phyloP scores from a whole-genome alignment of 768 basidiomycete species.

The Naematelia aurantialba region DNA sequence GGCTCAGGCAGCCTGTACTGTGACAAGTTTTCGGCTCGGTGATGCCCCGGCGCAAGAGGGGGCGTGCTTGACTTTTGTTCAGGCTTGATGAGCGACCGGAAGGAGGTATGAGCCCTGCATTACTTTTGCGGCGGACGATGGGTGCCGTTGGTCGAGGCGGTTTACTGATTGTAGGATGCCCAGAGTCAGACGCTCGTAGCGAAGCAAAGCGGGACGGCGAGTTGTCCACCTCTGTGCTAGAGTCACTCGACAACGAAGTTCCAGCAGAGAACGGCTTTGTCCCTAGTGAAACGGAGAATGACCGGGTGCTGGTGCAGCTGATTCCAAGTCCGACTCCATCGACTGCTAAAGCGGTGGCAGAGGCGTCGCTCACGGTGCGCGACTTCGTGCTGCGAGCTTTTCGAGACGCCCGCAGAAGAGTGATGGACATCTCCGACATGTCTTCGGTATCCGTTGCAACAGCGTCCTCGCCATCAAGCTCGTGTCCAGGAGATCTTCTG shows the following conservation, averaged over 20 bases:
- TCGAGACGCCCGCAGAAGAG: not conserved
- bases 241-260: constrained; percentile 19
- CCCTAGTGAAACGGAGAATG: not conserved
- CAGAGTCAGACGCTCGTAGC: not conserved
- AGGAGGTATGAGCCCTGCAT: not conserved
- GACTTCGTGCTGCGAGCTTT: not conserved
- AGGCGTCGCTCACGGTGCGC: not conserved
- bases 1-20: not conserved
- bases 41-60: constrained; percentile 35
- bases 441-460: constrained; percentile 25
- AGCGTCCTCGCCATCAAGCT: constrained; percentile 11
- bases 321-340: not conserved
- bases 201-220: constrained; percentile 25
- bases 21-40: constrained; percentile 27
- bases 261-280: not conserved
- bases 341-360: not conserved
- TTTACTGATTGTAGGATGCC: not conserved
- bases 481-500: not conserved
- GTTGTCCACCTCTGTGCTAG: constrained; percentile 19
- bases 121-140: constrained; percentile 17
- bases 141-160: not conserved
- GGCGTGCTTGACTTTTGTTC: constrained; percentile 11
- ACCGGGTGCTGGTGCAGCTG: not conserved
- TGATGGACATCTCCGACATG: not conserved
- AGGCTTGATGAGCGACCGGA: not conserved